Conservation (phyloP, 73 alveolate genomes). For the Effrenium voratum region DNA sequence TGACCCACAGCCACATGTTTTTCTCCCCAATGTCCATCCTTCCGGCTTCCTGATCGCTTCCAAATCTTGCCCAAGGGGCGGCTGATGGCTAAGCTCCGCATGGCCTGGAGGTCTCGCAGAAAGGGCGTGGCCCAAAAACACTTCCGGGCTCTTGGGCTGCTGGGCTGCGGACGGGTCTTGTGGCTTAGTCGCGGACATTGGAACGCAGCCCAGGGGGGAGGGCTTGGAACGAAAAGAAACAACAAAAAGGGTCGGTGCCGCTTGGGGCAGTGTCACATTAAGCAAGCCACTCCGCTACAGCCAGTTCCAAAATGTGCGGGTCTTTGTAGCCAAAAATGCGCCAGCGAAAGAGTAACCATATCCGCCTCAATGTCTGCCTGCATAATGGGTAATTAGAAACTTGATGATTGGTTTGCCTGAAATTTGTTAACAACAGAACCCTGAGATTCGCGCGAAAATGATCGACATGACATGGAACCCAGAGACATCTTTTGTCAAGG, state of each 20-base stretch:
- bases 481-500: too few relatives aligned
- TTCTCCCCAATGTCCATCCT: too few relatives aligned
- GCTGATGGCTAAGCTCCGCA: slow-evolving; percentile 77
- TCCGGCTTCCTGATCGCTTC: neutral
- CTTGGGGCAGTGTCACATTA: neutral
- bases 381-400: too few relatives aligned
- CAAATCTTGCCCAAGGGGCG: neutral
- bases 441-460: too few relatives aligned
- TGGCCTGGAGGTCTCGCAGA: neutral
- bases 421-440: too few relatives aligned
- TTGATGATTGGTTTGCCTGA: too few relatives aligned
- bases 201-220: neutral
- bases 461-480: too few relatives aligned
- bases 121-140: neutral
- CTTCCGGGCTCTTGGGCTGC: neutral
- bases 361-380: too few relatives aligned
- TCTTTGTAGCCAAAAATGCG: too few relatives aligned
- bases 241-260: neutral
- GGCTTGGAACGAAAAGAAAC: neutral
- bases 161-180: neutral
- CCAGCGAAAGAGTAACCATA: too few relatives aligned
- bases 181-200: neutral
- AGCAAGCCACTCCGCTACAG: neutral
- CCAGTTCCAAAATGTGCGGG: too few relatives aligned
- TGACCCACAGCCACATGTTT: too few relatives aligned